Conservation (phyloP, 2,329 filamentous ascomycete genomes). For the Exophiala oligosperma region DNA sequence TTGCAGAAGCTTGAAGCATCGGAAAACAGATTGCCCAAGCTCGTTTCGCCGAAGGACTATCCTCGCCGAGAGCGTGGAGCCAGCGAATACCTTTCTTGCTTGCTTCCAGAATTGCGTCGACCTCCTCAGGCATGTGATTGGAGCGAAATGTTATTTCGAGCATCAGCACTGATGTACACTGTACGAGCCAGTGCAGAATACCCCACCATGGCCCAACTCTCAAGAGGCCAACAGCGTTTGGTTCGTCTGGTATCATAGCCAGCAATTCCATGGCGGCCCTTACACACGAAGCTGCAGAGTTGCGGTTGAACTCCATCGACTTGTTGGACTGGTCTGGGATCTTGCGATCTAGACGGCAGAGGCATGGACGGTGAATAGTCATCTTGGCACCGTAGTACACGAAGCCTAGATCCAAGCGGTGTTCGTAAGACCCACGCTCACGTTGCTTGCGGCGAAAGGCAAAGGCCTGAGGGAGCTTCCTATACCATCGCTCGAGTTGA, state of each 20-base stretch:
- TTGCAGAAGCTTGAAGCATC: slow-evolving; percentile 37
- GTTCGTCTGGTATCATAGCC: slow-evolving; percentile 43
- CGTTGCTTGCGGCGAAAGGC: slow-evolving; percentile 35
- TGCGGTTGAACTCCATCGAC: slow-evolving; percentile 38
- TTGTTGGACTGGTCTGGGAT: slow-evolving; percentile 32
- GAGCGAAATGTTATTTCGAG: slow-evolving; percentile 47
- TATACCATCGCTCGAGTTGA: slow-evolving; percentile 41
- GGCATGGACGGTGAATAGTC: slow-evolving; percentile 46
- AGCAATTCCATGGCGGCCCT: slow-evolving; percentile 41
- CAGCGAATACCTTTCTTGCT: slow-evolving; percentile 46
- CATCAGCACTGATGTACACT: slow-evolving; percentile 44
- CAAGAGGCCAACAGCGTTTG: slow-evolving; percentile 42
- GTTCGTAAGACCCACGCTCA: slow-evolving; percentile 34
- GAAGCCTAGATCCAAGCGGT: slow-evolving; percentile 43
- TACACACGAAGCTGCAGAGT: slow-evolving; percentile 40
- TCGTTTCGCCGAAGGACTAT: slow-evolving; percentile 39
- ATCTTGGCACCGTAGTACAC: slow-evolving; percentile 46
- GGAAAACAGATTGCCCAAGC: slow-evolving; percentile 45
- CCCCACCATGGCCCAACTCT: slow-evolving; percentile 46
- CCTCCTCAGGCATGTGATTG: slow-evolving; percentile 45
- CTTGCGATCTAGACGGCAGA: slow-evolving; percentile 45
- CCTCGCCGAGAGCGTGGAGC: slow-evolving; percentile 43
- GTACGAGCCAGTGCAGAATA: slow-evolving; percentile 47
- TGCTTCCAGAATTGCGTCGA: slow-evolving; percentile 36
- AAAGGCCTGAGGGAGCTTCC: slow-evolving; percentile 39